phyloP scores from a whole-genome alignment of 805 yeast genomes.

The Candida maris region DNA sequence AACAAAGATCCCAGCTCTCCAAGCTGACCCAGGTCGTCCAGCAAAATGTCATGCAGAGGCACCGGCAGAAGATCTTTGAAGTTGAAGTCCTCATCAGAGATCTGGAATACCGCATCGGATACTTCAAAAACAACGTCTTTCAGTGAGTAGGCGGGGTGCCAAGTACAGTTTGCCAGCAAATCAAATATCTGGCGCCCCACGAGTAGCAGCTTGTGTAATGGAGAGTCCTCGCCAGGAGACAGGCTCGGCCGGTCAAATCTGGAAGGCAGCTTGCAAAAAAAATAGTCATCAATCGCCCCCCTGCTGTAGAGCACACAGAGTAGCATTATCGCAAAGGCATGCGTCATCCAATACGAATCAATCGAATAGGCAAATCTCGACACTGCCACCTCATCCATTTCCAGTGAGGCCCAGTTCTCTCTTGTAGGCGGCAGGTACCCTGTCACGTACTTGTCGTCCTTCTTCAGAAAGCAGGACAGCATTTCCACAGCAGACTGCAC shows the following conservation, averaged over 20 bases:
- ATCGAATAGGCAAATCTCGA: conserved; percentile 9
- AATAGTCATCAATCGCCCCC: conserved; percentile 18
- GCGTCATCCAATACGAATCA: conserved; percentile 21
- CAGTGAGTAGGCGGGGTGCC: conserved; percentile 18
- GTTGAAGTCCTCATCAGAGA: conserved; percentile 11
- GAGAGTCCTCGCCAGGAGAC: conserved; percentile 15
- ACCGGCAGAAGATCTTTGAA: conserved; percentile 15
- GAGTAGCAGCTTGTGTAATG: conserved; percentile 12
- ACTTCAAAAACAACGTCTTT: conserved; percentile 11
- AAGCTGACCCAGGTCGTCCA: conserved; percentile 1
- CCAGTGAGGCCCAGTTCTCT: conserved; percentile 11
- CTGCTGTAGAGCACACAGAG: conserved; percentile 14
- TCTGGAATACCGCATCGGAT: conserved; percentile 11
- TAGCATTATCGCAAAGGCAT: conserved; percentile 16
- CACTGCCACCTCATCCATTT: conserved; percentile 2
- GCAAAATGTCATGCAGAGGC: conserved; percentile 11
- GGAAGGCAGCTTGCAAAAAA: conserved; percentile 13
- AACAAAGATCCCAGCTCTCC: conserved; percentile 3
- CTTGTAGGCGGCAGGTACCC: conserved; percentile 11
- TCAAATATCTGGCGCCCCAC: conserved; percentile 12
- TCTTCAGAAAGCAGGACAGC: conserved; percentile 13
- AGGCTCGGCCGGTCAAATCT: conserved; percentile 8
- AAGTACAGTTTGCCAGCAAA: conserved; percentile 7
- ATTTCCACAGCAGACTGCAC: conserved; percentile 17
- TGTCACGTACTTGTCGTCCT: conserved; percentile 6